phyloP scores from a whole-genome alignment of 2,329 filamentous ascomycete species.

The Blastomyces gilchristii region DNA sequence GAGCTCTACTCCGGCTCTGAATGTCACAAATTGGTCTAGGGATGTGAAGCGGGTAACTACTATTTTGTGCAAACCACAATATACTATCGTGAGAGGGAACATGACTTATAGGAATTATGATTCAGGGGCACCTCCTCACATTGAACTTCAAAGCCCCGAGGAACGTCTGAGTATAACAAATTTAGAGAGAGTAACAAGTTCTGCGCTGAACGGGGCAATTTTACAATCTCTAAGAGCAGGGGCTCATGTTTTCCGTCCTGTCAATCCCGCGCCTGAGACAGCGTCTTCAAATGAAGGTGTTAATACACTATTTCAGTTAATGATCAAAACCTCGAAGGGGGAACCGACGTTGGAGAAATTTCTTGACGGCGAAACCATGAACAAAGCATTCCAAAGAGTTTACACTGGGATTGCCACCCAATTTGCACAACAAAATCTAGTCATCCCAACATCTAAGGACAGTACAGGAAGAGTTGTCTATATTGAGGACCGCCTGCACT shows the following conservation, averaged over 20 bases:
- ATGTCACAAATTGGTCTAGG: neutral
- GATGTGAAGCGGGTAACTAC: neutral
- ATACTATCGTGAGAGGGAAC: conserved; percentile 1
- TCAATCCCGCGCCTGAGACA: neutral
- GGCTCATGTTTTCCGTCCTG: neutral
- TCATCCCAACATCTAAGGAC: neutral
- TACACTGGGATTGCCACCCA: neutral
- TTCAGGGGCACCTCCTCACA: neutral
- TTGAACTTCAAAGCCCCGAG: neutral
- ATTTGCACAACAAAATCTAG: conserved; percentile 3
- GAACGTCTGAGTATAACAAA: neutral
- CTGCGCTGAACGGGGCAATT: neutral
- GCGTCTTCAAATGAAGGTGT: neutral
- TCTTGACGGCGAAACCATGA: conserved; percentile 1
- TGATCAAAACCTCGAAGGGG: neutral
- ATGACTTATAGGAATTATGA: neutral
- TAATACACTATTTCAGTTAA: conserved; percentile 1
- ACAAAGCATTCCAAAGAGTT: neutral
- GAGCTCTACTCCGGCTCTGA: neutral
- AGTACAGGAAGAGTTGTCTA: neutral
- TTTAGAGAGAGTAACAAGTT: neutral
- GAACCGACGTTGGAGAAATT: neutral
- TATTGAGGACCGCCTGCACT: neutral
- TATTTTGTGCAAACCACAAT: conserved; percentile 2
- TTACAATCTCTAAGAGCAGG: neutral